Conservation (phyloP, 139 green algal genomes). For the Zygnema cylindricum region DNA sequence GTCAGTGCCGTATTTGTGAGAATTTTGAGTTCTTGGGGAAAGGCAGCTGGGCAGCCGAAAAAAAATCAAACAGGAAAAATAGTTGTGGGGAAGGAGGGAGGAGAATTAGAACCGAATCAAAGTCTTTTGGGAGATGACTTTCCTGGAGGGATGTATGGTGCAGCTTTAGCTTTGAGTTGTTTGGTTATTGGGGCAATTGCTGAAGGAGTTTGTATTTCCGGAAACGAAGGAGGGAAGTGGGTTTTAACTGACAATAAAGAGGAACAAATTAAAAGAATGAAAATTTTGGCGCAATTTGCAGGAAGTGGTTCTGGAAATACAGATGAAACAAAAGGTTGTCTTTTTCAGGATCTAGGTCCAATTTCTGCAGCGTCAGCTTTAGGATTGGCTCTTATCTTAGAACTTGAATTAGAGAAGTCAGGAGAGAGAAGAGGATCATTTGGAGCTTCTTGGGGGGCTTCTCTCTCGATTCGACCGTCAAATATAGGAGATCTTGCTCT, state of each 20-base stretch:
- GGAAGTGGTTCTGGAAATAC: neutral
- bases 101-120: neutral
- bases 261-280: constrained; percentile 16
- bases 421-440: constrained; percentile 45
- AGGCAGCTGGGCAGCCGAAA: neutral
- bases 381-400: constrained; percentile 24
- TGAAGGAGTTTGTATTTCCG: constrained; percentile 16
- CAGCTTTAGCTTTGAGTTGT: constrained; percentile 22
- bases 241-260: constrained; percentile 12
- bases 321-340: neutral
- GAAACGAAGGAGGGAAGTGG: constrained; percentile 35
- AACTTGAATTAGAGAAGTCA: constrained; percentile 41
- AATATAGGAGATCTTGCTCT: neutral
- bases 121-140: neutral
- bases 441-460: constrained; percentile 29
- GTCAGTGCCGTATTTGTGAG: neutral
- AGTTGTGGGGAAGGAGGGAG: neutral
- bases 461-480: neutral
- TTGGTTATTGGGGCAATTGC: constrained; percentile 35
- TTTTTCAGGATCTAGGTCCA: neutral
- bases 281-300: neutral
- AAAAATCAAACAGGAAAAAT: neutral
- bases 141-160: neutral
- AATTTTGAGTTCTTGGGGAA: neutral
- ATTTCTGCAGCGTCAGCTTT: constrained; percentile 10